Evolutionary conservation across 2,329 filamentous ascomycete species (phyloP).

Genomic region (Corinectria fuckeliana): DNA sequence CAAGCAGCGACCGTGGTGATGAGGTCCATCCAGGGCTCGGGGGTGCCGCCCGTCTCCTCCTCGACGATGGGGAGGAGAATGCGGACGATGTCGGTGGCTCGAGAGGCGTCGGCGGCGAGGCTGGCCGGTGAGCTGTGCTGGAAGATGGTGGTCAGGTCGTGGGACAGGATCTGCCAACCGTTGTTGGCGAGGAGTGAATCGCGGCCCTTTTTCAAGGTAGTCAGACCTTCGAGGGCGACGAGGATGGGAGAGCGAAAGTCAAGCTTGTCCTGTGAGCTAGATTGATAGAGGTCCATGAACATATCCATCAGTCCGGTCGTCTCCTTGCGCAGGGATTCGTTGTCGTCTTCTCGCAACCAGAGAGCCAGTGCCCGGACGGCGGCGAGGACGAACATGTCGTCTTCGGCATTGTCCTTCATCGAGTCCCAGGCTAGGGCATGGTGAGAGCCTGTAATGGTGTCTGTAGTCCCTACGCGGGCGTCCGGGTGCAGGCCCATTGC

Average conservation of each 20-base stretch:
- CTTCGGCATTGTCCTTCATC: constrained; percentile 52
- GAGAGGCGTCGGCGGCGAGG: constrained; percentile 43
- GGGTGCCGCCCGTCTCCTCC: constrained; percentile 49
- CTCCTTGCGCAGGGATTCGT: constrained; percentile 62
- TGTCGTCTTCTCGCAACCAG: constrained; percentile 75
- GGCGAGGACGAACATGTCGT: constrained; percentile 66
- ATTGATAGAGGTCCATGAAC: constrained; percentile 66
- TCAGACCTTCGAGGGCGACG: constrained; percentile 64
- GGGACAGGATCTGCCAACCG: constrained; percentile 61
- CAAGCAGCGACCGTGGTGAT: constrained; percentile 59
- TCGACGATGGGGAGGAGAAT: constrained; percentile 61
- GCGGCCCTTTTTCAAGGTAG: constrained; percentile 55
- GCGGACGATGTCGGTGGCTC: constrained; percentile 63
- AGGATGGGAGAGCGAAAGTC: constrained; percentile 65
- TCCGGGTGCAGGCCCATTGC: constrained; percentile 66
- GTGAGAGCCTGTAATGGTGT: constrained; percentile 53
- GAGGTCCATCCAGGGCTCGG: constrained; percentile 64
- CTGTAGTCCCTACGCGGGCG: constrained; percentile 53
- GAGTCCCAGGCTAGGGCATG: constrained; percentile 66
- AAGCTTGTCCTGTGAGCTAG: constrained; percentile 43
- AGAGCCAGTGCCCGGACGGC: constrained; percentile 64
- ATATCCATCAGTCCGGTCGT: constrained; percentile 67
- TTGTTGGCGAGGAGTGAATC: constrained; percentile 56
- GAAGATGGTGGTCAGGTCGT: constrained; percentile 56
- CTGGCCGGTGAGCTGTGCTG: constrained; percentile 36